Base-by-base conservation (phyloP, 176 grass and related monocot species). In the Lolium rigidum region DNA sequence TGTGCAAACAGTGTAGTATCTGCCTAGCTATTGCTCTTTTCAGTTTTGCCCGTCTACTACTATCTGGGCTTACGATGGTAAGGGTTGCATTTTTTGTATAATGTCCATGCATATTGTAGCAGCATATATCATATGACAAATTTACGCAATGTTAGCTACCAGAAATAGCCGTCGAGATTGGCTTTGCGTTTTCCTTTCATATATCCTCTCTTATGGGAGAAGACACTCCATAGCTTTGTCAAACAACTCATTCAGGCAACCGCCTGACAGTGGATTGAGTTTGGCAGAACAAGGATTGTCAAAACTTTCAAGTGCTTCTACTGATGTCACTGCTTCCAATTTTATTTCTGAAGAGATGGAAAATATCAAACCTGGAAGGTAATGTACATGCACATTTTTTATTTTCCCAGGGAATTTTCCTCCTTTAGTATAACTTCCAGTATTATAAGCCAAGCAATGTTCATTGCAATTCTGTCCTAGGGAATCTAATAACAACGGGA, bases 171-270 rank as follows among this genome's bases (percentile, higher is more conserved):
- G 54, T 86, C 88, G 57, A 92, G 70, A 74, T 70, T 95, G 74
- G 88, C 90, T 58, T 81, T 61, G 22, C 86, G 63, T 82, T 85
- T 95, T 88, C 96, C 86, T 65, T 92, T 98, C 26, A 28, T 85
- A 77, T 95, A 60, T 90, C 90, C 50, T 92, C 89, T 78, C 68
- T 98, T 84, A 84, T 94, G 68, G 77, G 87, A 84, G 81, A 84
- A 83, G 88, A 88, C 82, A 79, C 83, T 58, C 57, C 74, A 35
- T 80, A 86, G 56, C 28, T 76, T 54, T 62, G 16, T 18, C 47
- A 6, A 80, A 88, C 22, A 77, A 80, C 88, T 87, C 88, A 65
- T 58, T 62, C 74, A 61, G 79, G 55, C 38, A 48, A 52, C 43
- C 55, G 38, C n/a, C 70, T 48, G 70, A 76, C 50, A 83, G 10